Base-by-base conservation (phyloP, 2,329 filamentous ascomycete species). In the Alternaria viburni region DNA sequence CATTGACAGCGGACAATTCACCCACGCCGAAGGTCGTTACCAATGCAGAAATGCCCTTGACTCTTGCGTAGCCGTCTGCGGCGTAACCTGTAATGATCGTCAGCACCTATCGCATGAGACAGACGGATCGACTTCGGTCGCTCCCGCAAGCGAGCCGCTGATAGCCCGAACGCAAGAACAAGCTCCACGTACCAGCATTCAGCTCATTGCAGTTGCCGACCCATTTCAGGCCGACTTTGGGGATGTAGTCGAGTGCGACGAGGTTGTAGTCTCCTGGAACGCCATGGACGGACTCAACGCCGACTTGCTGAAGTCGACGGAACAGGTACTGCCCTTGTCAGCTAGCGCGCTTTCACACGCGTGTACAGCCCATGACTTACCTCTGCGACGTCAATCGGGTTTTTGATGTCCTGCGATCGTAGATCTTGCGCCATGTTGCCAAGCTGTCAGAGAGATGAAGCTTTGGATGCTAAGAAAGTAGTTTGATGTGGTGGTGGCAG, bases 161-260 rank as follows among this genome's bases (percentile, higher is more conserved):
- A 17, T 26, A 45, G 41, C 26, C 25, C 9, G 41, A 60, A 19
- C 32, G 17, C 23, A 25, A 26, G n/a, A 13, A 60, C 26, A 45
- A 12, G 25, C 28, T 61, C 47, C 59, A 67, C 74, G 36, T 61
- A 85, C 84, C 84, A 57, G 86, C 86, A 74, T 88, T 88, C 57
- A 89, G 81, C 75, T 89, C 87, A 75, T 89, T 89, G 75, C 83
- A 85, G 72, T 88, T 89, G 65, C 87, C 87, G 5, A 88, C 85
- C 87, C 87, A 89, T 49, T 82, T 76, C 21, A 89, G 77, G 13
- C 83, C 86, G 52, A 78, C 80, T 59, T 86, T 85, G 23, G 84
- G 80, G 17, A 89, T 75, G 69, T 88, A 88, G 75, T 89, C 87
- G 58, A 89, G 80, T 25, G 86, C 84, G 10, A 82, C 81, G 57